These are phyloP conservation scores for Corynascus novoguineensis DNA, from an alignment of 495 filamentous ascomycete genomes.

Conservation along the genomic window DNA sequence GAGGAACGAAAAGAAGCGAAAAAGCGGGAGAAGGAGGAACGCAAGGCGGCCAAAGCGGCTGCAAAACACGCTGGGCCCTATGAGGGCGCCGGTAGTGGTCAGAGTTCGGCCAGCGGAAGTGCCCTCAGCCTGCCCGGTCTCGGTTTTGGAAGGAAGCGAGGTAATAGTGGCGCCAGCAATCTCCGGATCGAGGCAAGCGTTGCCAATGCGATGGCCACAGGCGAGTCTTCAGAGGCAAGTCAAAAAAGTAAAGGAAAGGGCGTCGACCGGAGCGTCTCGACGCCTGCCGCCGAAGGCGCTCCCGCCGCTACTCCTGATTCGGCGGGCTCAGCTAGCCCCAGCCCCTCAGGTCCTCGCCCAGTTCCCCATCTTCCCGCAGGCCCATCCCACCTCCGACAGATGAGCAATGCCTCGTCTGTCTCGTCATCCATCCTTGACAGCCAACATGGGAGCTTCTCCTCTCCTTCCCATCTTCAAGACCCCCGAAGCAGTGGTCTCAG, in stretches of 20 bases:
- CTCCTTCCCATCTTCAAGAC: slow-evolving; percentile 41
- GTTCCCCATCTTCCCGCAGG: slow-evolving; percentile 42
- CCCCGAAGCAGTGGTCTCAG: slow-evolving; percentile 40
- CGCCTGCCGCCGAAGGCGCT: slow-evolving; percentile 17
- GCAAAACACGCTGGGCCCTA: slow-evolving; percentile 49
- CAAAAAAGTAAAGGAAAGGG: slow-evolving; percentile 71
- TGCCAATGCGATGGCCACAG: slow-evolving; percentile 26
- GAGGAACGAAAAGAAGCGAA: slow-evolving; percentile 61
- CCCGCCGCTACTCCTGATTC: slow-evolving; percentile 19
- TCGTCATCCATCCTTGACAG: slow-evolving; percentile 69
- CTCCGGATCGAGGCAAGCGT: slow-evolving; percentile 41
- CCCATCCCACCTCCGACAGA: slow-evolving; percentile 67
- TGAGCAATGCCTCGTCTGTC: slow-evolving; percentile 78
- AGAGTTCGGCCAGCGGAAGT: slow-evolving; percentile 48
- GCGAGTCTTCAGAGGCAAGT: slow-evolving; percentile 19
- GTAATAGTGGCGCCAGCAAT: slow-evolving; percentile 51
- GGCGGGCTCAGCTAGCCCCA: background rate
- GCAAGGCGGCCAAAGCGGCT: slow-evolving; percentile 66
- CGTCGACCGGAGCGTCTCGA: slow-evolving; percentile 52
- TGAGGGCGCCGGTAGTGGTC: slow-evolving; percentile 35
- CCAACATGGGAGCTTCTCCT: slow-evolving; percentile 48
- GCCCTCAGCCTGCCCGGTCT: slow-evolving; percentile 43
- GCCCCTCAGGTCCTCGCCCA: slow-evolving; percentile 27
- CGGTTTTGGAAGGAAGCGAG: slow-evolving; percentile 46
- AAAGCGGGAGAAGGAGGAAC: slow-evolving; percentile 75